phyloP scores from a whole-genome alignment of 1,284 basidiomycete genomes.

The Microbotryum silenes-acaulis region DNA sequence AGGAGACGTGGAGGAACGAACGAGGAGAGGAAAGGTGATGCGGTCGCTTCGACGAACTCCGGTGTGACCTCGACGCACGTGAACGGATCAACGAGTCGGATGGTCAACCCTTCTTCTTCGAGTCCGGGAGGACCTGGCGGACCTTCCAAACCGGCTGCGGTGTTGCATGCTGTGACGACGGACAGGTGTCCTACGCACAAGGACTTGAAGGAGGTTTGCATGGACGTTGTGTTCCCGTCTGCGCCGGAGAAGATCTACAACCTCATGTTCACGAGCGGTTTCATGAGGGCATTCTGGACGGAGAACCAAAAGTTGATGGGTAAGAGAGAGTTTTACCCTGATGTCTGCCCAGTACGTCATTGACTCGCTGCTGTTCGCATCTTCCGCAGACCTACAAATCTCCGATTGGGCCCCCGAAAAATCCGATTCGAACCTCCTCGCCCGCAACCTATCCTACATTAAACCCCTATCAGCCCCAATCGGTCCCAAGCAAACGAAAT shows the following conservation, averaged over 20 bases:
- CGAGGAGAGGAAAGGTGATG: no score
- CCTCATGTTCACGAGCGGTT: slow-evolving; percentile 90
- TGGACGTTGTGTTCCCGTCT: slow-evolving; percentile 54
- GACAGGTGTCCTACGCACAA: slow-evolving; percentile 30
- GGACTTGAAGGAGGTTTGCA: slow-evolving; percentile 27
- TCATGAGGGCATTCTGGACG: slow-evolving; percentile 87
- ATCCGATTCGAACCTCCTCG: slow-evolving; percentile 61
- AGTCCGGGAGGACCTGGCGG: no score
- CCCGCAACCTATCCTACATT: slow-evolving; percentile 87
- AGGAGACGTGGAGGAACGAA: slow-evolving; percentile 31
- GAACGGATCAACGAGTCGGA: no score
- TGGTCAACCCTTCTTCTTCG: no score
- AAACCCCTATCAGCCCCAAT: slow-evolving; percentile 82
- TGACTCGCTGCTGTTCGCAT: background rate
- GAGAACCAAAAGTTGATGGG: slow-evolving; percentile 82
- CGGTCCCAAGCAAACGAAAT: slow-evolving; percentile 91
- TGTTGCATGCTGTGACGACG: slow-evolving; percentile 15
- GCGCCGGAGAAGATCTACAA: slow-evolving; percentile 93
- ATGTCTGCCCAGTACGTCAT: background rate
- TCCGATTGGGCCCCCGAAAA: slow-evolving; percentile 73
- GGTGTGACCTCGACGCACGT: no score
- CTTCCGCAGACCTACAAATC: slow-evolving; percentile 68
- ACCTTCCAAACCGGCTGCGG: slow-evolving; percentile 14
- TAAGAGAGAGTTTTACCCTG: slow-evolving; percentile 44
- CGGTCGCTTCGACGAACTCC: no score